Evolutionary conservation across 1,284 basidiomycete genomes (phyloP).

Genomic region (Xerocomus alliaceus): DNA sequence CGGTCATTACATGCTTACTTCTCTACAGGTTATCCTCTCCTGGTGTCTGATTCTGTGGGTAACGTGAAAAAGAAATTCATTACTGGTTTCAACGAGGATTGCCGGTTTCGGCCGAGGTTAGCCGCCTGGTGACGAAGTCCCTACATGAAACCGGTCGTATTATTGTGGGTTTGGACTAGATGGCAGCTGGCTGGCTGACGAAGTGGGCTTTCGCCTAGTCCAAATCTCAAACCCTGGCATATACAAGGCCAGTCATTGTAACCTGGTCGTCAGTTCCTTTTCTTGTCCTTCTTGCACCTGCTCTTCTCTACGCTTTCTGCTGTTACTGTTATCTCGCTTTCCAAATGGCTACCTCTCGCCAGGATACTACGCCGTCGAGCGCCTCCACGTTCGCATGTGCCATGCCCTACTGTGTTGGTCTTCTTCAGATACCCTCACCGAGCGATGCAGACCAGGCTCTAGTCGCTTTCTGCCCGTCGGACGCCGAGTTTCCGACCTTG

Average conservation of each 20-base stretch:
- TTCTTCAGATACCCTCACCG: not conserved
- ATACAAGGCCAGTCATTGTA: conserved; percentile 12
- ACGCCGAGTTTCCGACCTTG: not conserved
- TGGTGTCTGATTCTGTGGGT: not conserved
- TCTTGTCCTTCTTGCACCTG: not conserved
- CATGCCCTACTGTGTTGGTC: not conserved
- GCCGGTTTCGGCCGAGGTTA: not conserved
- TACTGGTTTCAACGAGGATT: not conserved
- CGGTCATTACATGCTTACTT: not conserved
- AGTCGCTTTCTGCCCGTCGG: not conserved
- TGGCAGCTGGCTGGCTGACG: not conserved
- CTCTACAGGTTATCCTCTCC: not conserved
- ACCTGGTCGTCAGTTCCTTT: conserved; percentile 5
- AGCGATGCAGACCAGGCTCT: not conserved
- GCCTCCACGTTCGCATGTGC: conserved; percentile 5
- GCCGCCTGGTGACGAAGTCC: not conserved
- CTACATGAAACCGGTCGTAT: not conserved
- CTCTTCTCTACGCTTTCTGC: not conserved
- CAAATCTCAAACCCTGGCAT: conserved; percentile 8
- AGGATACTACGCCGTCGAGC: not conserved
- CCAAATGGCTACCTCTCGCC: conserved; percentile 15
- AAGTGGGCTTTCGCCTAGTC: conserved; percentile 5
- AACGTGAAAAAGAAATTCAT: not conserved
- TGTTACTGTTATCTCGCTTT: not conserved
- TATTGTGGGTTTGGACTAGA: conserved; percentile 1